phyloP scores from a whole-genome alignment of 2,329 filamentous ascomycete genomes.

The Penicillium verrucosum region DNA sequence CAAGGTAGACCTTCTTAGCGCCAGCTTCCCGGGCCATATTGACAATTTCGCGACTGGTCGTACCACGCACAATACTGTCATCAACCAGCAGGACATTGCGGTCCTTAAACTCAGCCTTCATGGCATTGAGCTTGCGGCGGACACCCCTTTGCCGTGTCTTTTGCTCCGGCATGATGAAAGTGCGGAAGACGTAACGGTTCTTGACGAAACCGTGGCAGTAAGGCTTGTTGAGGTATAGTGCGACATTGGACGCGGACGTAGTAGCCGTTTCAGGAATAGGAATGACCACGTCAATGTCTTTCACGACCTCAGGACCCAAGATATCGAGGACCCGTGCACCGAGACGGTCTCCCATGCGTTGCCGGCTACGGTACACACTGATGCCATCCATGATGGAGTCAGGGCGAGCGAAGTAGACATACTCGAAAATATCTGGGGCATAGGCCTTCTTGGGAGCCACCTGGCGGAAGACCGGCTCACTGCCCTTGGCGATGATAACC shows the following conservation, averaged over 20 bases:
- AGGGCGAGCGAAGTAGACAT: slow-evolving; percentile 80
- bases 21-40: slow-evolving; percentile 81
- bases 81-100: slow-evolving; percentile 81
- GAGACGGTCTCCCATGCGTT: slow-evolving; percentile 81
- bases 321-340: slow-evolving; percentile 67
- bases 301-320: slow-evolving; percentile 66
- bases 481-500: slow-evolving; percentile 78
- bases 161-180: slow-evolving; percentile 84
- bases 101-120: slow-evolving; percentile 77
- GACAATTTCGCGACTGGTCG: slow-evolving; percentile 74
- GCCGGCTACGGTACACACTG: slow-evolving; percentile 75
- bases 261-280: slow-evolving; percentile 82
- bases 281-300: slow-evolving; percentile 76
- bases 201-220: slow-evolving; percentile 82
- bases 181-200: slow-evolving; percentile 84
- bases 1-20: slow-evolving; percentile 78
- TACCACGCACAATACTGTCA: slow-evolving; percentile 85
- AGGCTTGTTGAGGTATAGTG: slow-evolving; percentile 71
- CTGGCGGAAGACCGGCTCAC: slow-evolving; percentile 70
- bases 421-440: slow-evolving; percentile 83
- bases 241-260: slow-evolving; percentile 72
- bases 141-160: slow-evolving; percentile 78
- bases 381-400: slow-evolving; percentile 85
- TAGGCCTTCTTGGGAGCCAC: slow-evolving; percentile 67
- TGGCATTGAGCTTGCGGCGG: slow-evolving; percentile 82